Conservation (phyloP, 768 basidiomycete species). For the Calocybe cyanea region DNA sequence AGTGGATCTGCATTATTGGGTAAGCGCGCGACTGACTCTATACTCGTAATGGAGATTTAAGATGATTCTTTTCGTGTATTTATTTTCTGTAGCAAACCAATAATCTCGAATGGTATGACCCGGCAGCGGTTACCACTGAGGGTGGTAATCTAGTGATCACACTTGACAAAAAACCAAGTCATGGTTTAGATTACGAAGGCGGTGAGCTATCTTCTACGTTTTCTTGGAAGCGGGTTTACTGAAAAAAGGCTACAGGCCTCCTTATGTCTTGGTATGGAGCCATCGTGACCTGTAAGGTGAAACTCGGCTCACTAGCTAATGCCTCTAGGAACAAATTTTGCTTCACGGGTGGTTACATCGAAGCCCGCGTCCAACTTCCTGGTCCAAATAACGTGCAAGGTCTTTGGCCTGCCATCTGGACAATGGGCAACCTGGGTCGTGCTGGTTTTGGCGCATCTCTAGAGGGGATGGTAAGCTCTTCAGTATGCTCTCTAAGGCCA, state of each 20-base stretch:
- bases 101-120: conserved; percentile 87
- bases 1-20: conserved; percentile 77
- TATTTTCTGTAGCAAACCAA: conserved; percentile 44
- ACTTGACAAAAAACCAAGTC: conserved; percentile 55
- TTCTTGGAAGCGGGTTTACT: conserved; percentile 20
- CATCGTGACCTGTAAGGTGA: neutral
- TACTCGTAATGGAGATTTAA: too few relatives aligned
- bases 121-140: conserved; percentile 69
- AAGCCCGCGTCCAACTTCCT: conserved; percentile 59
- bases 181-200: conserved; percentile 69
- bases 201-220: conserved; percentile 34
- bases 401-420: conserved; percentile 82
- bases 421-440: conserved; percentile 64
- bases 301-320: conserved; percentile 20
- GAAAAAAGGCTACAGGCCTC: conserved; percentile 32
- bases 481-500: neutral
- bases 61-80: too few relatives aligned
- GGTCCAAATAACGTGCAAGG: conserved; percentile 63
- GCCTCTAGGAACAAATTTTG: conserved; percentile 79
- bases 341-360: conserved; percentile 80
- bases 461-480: conserved; percentile 63
- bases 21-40: conserved; percentile 21
- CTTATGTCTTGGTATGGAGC: conserved; percentile 35
- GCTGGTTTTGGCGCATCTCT: conserved; percentile 84
- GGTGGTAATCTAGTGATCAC: conserved; percentile 75